phyloP scores from a whole-genome alignment of 2,329 filamentous ascomycete species.

The Sclerotinia sclerotiorum region DNA sequence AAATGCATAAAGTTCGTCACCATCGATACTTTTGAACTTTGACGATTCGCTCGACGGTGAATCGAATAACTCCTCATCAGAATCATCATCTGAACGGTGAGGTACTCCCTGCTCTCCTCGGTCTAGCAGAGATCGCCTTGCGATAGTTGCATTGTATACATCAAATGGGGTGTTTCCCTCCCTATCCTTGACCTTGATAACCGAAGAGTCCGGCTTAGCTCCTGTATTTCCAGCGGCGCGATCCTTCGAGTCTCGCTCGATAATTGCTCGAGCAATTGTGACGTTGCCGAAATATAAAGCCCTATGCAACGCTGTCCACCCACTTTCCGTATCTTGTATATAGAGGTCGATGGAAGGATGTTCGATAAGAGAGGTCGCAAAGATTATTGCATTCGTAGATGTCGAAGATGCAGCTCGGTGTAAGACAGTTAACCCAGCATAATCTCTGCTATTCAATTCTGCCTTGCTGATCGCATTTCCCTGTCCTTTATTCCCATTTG shows the following conservation, averaged over 20 bases:
- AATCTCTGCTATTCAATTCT: slow-evolving; percentile 84
- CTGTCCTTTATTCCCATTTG: slow-evolving; percentile 48
- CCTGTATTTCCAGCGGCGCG: slow-evolving; percentile 48
- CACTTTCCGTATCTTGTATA: slow-evolving; percentile 83
- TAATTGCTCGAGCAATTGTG: slow-evolving; percentile 76
- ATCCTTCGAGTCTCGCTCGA: slow-evolving; percentile 68
- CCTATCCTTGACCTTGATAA: slow-evolving; percentile 94
- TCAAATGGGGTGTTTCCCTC: slow-evolving; percentile 96
- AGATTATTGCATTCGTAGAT: slow-evolving; percentile 65
- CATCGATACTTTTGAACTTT: slow-evolving; percentile 46
- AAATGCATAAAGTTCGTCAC: slow-evolving; percentile 89
- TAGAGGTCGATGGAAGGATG: slow-evolving; percentile 85
- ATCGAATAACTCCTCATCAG: slow-evolving; percentile 45
- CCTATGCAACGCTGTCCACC: slow-evolving; percentile 92
- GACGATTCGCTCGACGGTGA: background rate
- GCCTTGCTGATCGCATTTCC: slow-evolving; percentile 49
- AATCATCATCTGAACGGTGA: slow-evolving; percentile 30
- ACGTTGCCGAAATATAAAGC: slow-evolving; percentile 89
- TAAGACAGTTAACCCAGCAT: slow-evolving; percentile 77
- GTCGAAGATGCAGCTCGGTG: slow-evolving; percentile 80
- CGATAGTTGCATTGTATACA: slow-evolving; percentile 84
- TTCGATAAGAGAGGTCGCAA: slow-evolving; percentile 76
- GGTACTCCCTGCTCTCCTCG: slow-evolving; percentile 19
- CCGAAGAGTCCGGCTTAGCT: slow-evolving; percentile 61
- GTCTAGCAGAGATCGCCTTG: slow-evolving; percentile 63